These are phyloP conservation scores for Pyrenochaeta sp. DNA, from an alignment of 2,329 filamentous ascomycete species.

Conservation along the genomic window DNA sequence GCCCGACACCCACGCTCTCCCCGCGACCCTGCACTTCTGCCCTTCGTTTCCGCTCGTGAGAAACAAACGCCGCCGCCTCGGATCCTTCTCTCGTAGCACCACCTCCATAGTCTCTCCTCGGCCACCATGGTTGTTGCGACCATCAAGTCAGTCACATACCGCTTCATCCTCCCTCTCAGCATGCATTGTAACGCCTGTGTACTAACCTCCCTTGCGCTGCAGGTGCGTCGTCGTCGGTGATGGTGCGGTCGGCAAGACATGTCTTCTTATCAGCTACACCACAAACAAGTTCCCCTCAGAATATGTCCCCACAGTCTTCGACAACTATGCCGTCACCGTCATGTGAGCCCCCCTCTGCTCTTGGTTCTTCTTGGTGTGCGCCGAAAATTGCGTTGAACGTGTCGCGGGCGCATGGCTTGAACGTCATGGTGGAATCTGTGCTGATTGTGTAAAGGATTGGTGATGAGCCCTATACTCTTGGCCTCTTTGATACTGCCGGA, in stretches of 20 bases:
- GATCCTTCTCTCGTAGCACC: not conserved
- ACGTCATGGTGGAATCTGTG: slow-evolving; percentile 13
- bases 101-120: not conserved
- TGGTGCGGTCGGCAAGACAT: slow-evolving; percentile 99
- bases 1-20: slow-evolving; percentile 28
- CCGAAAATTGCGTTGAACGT: no score
- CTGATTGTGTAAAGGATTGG: slow-evolving; percentile 77
- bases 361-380: no score
- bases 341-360: slow-evolving; percentile 72
- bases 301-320: slow-evolving; percentile 99
- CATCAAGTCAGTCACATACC: slow-evolving; percentile 50
- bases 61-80: slow-evolving; percentile 18
- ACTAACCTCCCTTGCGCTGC: slow-evolving; percentile 19
- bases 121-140: slow-evolving; percentile 51
- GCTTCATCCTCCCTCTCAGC: slow-evolving; percentile 2
- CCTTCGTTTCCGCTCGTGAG: slow-evolving; percentile 18
- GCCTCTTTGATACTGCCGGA: slow-evolving; percentile 96
- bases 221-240: slow-evolving; percentile 99
- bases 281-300: slow-evolving; percentile 99
- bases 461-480: slow-evolving; percentile 96
- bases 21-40: slow-evolving; percentile 19
- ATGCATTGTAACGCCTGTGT: not conserved
- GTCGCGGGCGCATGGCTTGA: not conserved
- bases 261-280: slow-evolving; percentile 97
- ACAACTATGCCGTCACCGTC: slow-evolving; percentile 99